phyloP scores from a whole-genome alignment of 257 asterid genomes.

The Nicotiana otophora region DNA sequence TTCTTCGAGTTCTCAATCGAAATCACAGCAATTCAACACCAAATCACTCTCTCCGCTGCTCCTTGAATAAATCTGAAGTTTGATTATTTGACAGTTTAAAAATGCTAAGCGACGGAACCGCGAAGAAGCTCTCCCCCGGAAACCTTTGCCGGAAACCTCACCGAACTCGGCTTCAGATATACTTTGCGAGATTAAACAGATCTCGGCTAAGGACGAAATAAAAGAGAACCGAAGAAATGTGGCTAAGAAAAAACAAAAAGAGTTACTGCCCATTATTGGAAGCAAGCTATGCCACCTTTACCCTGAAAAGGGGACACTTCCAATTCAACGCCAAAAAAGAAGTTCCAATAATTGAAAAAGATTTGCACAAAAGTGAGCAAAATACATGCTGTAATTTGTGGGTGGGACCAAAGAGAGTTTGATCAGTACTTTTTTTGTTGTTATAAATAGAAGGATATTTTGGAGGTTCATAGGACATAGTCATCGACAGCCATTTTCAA shows the following conservation, averaged over 20 bases:
- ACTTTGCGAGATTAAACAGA: too few species aligned
- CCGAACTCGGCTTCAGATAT: too few species aligned
- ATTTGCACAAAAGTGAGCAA: not conserved
- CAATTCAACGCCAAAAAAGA: not conserved
- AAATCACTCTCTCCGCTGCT: too few species aligned
- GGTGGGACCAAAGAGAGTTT: slow-evolving; percentile 2
- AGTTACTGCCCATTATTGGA: not conserved
- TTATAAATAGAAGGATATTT: not conserved
- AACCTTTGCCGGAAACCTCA: too few species aligned
- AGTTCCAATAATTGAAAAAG: not conserved
- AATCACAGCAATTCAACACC: too few species aligned
- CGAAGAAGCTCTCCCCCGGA: too few species aligned
- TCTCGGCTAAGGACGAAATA: too few species aligned
- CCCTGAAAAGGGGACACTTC: not conserved
- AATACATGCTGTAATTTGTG: not conserved
- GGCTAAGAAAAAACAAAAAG: not conserved
- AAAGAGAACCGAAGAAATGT: too few species aligned
- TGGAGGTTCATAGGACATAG: not conserved
- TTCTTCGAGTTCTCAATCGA: too few species aligned
- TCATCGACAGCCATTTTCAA: not conserved
- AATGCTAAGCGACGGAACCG: too few species aligned
- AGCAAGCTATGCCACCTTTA: not conserved
- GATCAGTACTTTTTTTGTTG: not conserved
- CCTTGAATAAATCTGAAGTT: too few species aligned
- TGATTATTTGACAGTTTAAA: too few species aligned